phyloP scores from a whole-genome alignment of 2,329 filamentous ascomycete species.

The Hymenoscyphus linearis region DNA sequence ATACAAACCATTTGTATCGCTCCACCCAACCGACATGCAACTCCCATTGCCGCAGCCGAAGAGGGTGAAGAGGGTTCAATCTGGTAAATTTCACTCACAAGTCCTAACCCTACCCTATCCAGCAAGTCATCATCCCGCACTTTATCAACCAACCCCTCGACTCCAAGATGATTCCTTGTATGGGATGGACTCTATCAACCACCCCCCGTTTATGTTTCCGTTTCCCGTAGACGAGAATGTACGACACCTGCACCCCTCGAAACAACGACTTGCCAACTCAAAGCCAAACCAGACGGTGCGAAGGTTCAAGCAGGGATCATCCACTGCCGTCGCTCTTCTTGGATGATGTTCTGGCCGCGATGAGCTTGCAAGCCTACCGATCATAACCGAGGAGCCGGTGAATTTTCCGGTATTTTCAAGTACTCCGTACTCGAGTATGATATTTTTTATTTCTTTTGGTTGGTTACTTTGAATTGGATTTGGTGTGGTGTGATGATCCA shows the following conservation, averaged over 20 bases:
- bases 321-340: neutral
- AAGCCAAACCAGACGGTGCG: neutral
- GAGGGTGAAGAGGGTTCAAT: neutral
- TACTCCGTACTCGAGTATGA: no score
- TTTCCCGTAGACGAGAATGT: no score
- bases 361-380: neutral
- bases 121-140: neutral
- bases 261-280: neutral
- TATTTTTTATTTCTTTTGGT: no score
- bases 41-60: neutral
- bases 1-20: neutral
- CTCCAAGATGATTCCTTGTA: neutral
- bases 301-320: neutral
- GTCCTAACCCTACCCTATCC: neutral
- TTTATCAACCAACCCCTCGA: neutral
- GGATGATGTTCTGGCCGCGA: neutral
- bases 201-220: no score
- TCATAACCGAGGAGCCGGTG: neutral
- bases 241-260: neutral
- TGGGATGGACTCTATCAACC: neutral
- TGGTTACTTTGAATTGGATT: no score
- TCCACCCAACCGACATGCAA: neutral
- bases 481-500: no score
- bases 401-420: neutral
- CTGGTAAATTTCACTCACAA: neutral